Evolutionary conservation across 2,329 filamentous ascomycete genomes (phyloP).

Genomic region (Paecilomyces dactylethromorphus): DNA sequence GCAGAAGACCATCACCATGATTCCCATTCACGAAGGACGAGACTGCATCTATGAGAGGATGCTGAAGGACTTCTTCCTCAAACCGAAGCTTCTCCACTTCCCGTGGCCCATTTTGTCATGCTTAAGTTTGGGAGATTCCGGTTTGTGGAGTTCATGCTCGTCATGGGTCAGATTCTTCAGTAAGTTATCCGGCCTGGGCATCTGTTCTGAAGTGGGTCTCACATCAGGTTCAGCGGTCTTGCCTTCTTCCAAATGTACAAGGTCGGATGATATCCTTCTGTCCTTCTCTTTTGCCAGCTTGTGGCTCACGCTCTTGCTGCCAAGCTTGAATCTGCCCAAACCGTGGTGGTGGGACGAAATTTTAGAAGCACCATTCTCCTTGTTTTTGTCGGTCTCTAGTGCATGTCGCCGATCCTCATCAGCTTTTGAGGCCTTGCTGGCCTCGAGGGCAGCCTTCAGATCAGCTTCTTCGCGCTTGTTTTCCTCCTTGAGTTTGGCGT

Average conservation of each 20-base stretch:
- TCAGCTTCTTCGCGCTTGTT: slow-evolving; percentile 53
- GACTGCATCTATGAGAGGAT: slow-evolving; percentile 19
- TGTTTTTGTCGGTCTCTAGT: slow-evolving; percentile 21
- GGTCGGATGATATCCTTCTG: slow-evolving; percentile 17
- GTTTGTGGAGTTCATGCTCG: background rate
- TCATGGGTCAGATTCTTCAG: background rate
- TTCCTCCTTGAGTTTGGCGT: slow-evolving; percentile 44
- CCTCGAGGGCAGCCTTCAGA: slow-evolving; percentile 56
- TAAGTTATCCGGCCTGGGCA: background rate
- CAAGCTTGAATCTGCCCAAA: slow-evolving; percentile 61
- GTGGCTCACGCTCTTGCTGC: slow-evolving; percentile 71
- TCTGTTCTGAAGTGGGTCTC: slow-evolving; percentile 1
- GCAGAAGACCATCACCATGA: background rate
- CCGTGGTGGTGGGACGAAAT: slow-evolving; percentile 33
- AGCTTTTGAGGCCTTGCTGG: slow-evolving; percentile 57
- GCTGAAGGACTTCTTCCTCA: slow-evolving; percentile 39
- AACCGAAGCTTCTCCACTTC: slow-evolving; percentile 36
- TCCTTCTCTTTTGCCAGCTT: slow-evolving; percentile 50
- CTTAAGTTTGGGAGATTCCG: slow-evolving; percentile 9
- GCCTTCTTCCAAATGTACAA: slow-evolving; percentile 2
- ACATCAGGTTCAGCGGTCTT: background rate
- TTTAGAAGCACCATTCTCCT: slow-evolving; percentile 39
- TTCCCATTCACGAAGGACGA: slow-evolving; percentile 8
- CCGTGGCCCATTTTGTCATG: slow-evolving; percentile 15
- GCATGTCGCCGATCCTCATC: slow-evolving; percentile 42